A percentile compares a stretch with the other conserved stretches of the same genome.
phyloP scores from a whole-genome alignment of 345 rosid species.

The Eucalyptus polyanthemos region DNA sequence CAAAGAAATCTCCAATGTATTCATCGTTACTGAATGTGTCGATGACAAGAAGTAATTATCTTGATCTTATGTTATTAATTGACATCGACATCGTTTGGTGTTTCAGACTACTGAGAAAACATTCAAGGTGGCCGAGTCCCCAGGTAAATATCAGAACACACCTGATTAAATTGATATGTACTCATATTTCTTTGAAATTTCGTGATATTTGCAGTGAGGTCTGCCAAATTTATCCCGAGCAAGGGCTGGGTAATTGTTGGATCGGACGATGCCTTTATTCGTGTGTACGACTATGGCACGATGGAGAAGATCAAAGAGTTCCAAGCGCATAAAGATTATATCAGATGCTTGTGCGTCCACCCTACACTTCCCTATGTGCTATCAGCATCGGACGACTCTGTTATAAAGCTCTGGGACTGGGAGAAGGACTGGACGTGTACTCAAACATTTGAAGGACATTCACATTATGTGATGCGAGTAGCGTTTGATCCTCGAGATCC shows the following conservation, averaged over 20 bases:
- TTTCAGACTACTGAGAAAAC: too few relatives aligned
- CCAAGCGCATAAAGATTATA: slow-evolving; percentile 20
- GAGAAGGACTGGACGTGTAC: slow-evolving; percentile 26
- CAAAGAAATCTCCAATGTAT: too few relatives aligned
- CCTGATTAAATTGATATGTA: background rate
- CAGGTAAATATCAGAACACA: background rate
- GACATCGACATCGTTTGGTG: too few relatives aligned
- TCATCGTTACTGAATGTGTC: too few relatives aligned
- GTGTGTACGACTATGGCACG: slow-evolving; percentile 8
- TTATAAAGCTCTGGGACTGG: slow-evolving; percentile 33
- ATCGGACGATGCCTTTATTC: slow-evolving; percentile 17
- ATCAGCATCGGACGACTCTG: slow-evolving; percentile 17
- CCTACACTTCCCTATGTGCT: slow-evolving; percentile 10
- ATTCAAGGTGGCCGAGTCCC: too few relatives aligned
- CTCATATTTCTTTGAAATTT: background rate
- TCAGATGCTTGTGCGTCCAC: slow-evolving; percentile 14
- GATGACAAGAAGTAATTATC: background rate
- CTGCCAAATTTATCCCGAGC: slow-evolving; percentile 21
- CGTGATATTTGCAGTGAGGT: slow-evolving; percentile 6
- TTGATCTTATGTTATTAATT: too few relatives aligned
- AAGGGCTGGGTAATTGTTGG: slow-evolving; percentile 20
- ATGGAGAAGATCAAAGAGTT: slow-evolving; percentile 18
- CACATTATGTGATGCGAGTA: slow-evolving; percentile 26
- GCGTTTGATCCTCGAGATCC: slow-evolving; percentile 4
- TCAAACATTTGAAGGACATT: slow-evolving; percentile 16